Evolutionary conservation across 495 filamentous ascomycete genomes (phyloP).

Genomic region (Lophiotrema nucula): DNA sequence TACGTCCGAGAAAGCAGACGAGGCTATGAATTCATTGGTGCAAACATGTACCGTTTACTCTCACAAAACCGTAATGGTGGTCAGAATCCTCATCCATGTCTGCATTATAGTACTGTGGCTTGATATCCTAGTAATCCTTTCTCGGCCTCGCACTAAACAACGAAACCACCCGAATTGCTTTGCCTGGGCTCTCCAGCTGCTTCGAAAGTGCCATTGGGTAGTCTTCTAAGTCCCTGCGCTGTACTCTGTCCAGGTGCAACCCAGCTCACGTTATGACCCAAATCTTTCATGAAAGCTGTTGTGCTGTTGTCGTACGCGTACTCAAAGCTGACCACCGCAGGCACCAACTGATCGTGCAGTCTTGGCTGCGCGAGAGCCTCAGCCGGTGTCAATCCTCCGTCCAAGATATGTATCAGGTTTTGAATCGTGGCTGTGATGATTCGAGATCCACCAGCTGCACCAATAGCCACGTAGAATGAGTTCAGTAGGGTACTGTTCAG

Average conservation of each 20-base stretch:
- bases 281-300: constrained; percentile 58
- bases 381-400: constrained; percentile 55
- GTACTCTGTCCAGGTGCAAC: constrained; percentile 61
- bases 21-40: too few species aligned
- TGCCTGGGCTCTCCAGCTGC: constrained; percentile 79
- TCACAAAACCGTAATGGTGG: too few species aligned
- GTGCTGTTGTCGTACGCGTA: constrained; percentile 66
- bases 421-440: constrained; percentile 86
- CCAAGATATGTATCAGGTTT: constrained; percentile 68
- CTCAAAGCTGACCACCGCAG: constrained; percentile 68
- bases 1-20: too few species aligned
- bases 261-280: constrained; percentile 76
- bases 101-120: too few species aligned
- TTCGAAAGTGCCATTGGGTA: constrained; percentile 73
- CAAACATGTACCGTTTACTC: too few species aligned
- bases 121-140: too few species aligned
- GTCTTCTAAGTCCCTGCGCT: constrained; percentile 67
- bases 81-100: too few species aligned
- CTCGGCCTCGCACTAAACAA: constrained; percentile 53
- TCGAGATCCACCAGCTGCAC: constrained; percentile 79
- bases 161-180: constrained; percentile 66
- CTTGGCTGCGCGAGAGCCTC: constrained; percentile 66
- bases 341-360: constrained; percentile 80
- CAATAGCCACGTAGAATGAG: constrained; percentile 66
- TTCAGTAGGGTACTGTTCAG: constrained; percentile 58